These are phyloP conservation scores for Bacterosira constricta DNA, from an alignment of 108 stramenopile species.

Conservation along the genomic window DNA sequence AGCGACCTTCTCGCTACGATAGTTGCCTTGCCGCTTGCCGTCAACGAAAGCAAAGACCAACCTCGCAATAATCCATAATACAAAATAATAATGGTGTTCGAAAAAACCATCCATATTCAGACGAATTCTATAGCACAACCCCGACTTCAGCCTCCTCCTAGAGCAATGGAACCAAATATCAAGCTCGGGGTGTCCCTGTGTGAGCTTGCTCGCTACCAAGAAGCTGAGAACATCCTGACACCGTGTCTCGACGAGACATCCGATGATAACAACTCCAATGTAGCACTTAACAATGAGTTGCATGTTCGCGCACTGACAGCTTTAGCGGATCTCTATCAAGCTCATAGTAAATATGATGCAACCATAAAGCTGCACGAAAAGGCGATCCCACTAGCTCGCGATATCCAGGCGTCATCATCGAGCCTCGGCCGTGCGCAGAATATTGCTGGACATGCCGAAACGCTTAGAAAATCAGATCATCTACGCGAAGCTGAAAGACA, in stretches of 20 bases:
- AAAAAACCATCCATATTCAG: no score
- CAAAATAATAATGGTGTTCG: no score
- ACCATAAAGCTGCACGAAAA: conserved; percentile 39
- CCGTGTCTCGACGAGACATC: conserved; percentile 42
- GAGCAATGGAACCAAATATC: conserved; percentile 44
- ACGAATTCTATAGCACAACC: no score
- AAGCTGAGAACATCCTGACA: conserved; percentile 47
- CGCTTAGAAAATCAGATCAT: conserved; percentile 42
- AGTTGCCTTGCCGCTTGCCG: no score
- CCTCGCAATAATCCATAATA: no score
- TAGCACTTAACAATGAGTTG: conserved; percentile 25
- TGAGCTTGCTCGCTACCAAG: conserved; percentile 53
- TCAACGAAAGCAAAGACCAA: no score
- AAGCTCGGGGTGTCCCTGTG: conserved; percentile 46
- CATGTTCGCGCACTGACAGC: conserved; percentile 41
- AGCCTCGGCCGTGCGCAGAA: conserved; percentile 44
- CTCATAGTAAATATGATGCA: conserved; percentile 36
- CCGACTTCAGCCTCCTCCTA: no score
- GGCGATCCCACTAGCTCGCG: conserved; percentile 44
- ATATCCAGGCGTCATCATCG: conserved; percentile 46
- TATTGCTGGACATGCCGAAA: conserved; percentile 50
- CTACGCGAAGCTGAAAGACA: conserved; percentile 38
- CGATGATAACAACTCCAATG: no score
- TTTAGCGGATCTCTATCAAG: conserved; percentile 40
- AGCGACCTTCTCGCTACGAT: no score